Conservation (phyloP, 2,329 filamentous ascomycete species). For the Ceratocystis variospora region DNA sequence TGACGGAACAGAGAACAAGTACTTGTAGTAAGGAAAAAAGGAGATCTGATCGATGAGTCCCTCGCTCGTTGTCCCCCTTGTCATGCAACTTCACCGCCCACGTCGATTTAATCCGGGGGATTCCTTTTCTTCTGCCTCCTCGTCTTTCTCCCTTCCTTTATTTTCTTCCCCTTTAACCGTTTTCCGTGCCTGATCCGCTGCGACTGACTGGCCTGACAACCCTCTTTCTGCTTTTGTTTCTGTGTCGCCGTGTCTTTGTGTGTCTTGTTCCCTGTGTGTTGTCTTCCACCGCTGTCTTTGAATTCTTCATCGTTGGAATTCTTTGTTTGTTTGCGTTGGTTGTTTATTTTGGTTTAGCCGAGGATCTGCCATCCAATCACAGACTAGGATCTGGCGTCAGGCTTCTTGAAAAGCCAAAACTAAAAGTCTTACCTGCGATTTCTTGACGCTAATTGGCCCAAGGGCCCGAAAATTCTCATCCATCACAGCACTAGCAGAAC, state of each 20-base stretch:
- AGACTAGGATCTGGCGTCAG: background rate
- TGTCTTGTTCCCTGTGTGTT: background rate
- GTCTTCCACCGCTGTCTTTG: background rate
- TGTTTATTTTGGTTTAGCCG: conserved; percentile 2
- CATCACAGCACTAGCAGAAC: background rate
- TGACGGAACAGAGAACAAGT: too few species aligned
- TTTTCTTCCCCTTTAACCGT: background rate
- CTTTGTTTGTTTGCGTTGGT: background rate
- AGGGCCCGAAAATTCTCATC: conserved; percentile 1
- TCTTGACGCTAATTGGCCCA: background rate
- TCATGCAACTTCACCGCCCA: conserved; percentile 10
- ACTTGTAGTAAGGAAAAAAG: too few species aligned
- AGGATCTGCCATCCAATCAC: background rate
- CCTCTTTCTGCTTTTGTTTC: background rate
- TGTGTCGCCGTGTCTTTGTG: background rate
- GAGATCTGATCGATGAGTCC: too few species aligned
- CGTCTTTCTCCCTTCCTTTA: background rate
- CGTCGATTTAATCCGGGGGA: background rate
- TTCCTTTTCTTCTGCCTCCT: background rate
- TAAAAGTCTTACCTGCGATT: too few species aligned
- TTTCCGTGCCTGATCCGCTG: background rate
- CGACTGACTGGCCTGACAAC: background rate
- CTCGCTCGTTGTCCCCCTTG: background rate
- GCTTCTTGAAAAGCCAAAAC: too few species aligned
- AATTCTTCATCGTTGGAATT: background rate